phyloP scores from a whole-genome alignment of 2,329 filamentous ascomycete species.

The Aspergillus tubingensis region DNA sequence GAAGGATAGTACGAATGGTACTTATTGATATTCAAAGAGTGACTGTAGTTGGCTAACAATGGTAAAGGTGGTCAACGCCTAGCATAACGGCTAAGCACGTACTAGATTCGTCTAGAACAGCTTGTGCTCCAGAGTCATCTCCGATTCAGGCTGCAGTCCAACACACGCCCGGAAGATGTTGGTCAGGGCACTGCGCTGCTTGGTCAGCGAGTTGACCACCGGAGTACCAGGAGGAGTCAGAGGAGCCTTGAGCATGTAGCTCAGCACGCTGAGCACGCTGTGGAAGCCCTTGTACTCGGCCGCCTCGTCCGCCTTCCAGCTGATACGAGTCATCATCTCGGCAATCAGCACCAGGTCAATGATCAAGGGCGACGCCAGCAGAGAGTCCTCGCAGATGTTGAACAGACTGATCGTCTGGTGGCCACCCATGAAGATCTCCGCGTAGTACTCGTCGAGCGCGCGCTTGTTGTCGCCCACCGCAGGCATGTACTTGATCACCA shows the following conservation, averaged over 20 bases:
- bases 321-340: constrained; percentile 98
- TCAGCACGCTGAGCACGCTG: constrained; percentile 92
- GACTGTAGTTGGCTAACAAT: constrained; percentile 29
- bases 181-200: constrained; percentile 90
- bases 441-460: constrained; percentile 97
- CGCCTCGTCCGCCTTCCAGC: constrained; percentile 72
- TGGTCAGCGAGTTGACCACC: constrained; percentile 91
- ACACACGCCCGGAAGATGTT: constrained; percentile 99
- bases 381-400: constrained; percentile 98
- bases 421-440: constrained; percentile 97
- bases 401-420: constrained; percentile 98
- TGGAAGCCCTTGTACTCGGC: constrained; percentile 90
- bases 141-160: constrained; percentile 92
- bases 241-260: constrained; percentile 97
- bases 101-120: constrained; percentile 63
- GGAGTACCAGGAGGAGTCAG: constrained; percentile 92
- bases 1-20: too few species aligned
- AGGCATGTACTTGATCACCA: constrained; percentile 99
- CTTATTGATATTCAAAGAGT: constrained; percentile 24
- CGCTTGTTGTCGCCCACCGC: constrained; percentile 99
- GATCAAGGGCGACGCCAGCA: constrained; percentile 93
- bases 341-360: constrained; percentile 91
- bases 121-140: constrained; percentile 99
- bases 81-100: background rate
- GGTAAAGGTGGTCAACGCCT: background rate